Percentiles rank a stretch among this genome's conserved stretches.
phyloP scores from a whole-genome alignment of 2,329 filamentous ascomycete species.

The Penicillium sp. region DNA sequence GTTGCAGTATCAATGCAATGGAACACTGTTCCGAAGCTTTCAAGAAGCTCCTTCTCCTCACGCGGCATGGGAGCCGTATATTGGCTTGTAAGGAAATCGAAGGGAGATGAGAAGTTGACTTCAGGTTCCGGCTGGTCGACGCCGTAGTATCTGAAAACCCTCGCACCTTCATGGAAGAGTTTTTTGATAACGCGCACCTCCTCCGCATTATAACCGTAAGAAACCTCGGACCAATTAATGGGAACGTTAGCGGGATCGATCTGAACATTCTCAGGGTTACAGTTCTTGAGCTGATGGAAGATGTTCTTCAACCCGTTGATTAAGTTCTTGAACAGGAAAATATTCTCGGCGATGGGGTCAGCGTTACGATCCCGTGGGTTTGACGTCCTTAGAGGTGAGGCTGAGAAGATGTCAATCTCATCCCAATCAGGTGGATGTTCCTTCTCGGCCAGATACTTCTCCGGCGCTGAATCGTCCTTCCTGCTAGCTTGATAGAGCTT shows the following conservation, averaged over 20 bases:
- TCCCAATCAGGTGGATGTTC: slow-evolving; percentile 90
- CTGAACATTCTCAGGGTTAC: slow-evolving; percentile 71
- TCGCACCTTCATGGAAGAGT: slow-evolving; percentile 93
- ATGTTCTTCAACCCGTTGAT: slow-evolving; percentile 96
- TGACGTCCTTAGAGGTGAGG: slow-evolving; percentile 93
- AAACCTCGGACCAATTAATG: slow-evolving; percentile 91
- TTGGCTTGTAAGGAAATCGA: slow-evolving; percentile 92
- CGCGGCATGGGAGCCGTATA: slow-evolving; percentile 93
- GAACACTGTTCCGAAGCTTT: slow-evolving; percentile 97
- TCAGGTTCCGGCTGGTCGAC: slow-evolving; percentile 79
- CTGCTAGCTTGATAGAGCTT: slow-evolving; percentile 80
- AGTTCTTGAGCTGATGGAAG: slow-evolving; percentile 91
- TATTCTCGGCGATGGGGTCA: slow-evolving; percentile 94
- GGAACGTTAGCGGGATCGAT: slow-evolving; percentile 81
- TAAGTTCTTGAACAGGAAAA: slow-evolving; percentile 95
- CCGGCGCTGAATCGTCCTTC: slow-evolving; percentile 70
- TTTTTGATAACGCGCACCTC: slow-evolving; percentile 97
- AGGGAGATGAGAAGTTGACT: slow-evolving; percentile 75
- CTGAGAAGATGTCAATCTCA: slow-evolving; percentile 95
- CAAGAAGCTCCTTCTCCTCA: slow-evolving; percentile 95
- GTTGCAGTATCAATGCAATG: slow-evolving; percentile 98
- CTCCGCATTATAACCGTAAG: slow-evolving; percentile 94
- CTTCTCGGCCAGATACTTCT: slow-evolving; percentile 84
- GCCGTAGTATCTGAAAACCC: slow-evolving; percentile 96
- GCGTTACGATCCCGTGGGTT: slow-evolving; percentile 87